Evolutionary conservation across 768 basidiomycete species (phyloP), one percentile per base, ranked within the genome.

Genomic region (Chalciporus chontae): DNA sequence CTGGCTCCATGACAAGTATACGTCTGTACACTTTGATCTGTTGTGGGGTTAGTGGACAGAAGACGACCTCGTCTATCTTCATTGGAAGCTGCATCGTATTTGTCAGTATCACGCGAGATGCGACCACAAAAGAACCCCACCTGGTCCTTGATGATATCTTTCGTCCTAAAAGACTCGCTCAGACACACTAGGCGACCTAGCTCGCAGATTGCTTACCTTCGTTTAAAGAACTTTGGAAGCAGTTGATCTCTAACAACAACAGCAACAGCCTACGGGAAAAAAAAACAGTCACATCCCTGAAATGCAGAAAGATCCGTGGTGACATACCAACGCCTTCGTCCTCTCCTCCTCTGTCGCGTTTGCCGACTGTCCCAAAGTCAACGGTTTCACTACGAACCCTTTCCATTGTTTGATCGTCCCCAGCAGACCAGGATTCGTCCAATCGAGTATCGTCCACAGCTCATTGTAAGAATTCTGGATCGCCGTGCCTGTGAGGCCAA

Each of bases 391-490:
- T 4, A 96, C 78, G 54, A 77, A 85, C 4, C 76, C 75, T 39
- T 83, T 78, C 93, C 94, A 98, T 54, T 97, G 83, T 27, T 74
- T 75, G 23, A 71, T 62, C 0, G 80, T 83, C 0, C 94, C 95
- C 8, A 95, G 66, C 21, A 73, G 71, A 0, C 85, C 89, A 0
- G 93, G 92, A 52, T 85, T 87, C n/a, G 87, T 86, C 88, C 92
- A 97, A 62, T 95, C 83, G 27, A 97, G 70, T 29, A 99, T 83
- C 1, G 90, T 89, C 88, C 92, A 94, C 57, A 97, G 73, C 65
- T 98, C 95, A 38, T 80, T 77, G 62, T 94, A 94, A 1, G 83
- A 80, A 58, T 97, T 99, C 62, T 98, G 95, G 31, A 87, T 78
- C 8, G 83, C 77, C n/a, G 77, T 80, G 8, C 90, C 93, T 0